Evolutionary conservation across 2,329 filamentous ascomycete species (phyloP), one percentile per base, ranked within the genome.

Genomic region (Fusarium tanahbumbuense): DNA sequence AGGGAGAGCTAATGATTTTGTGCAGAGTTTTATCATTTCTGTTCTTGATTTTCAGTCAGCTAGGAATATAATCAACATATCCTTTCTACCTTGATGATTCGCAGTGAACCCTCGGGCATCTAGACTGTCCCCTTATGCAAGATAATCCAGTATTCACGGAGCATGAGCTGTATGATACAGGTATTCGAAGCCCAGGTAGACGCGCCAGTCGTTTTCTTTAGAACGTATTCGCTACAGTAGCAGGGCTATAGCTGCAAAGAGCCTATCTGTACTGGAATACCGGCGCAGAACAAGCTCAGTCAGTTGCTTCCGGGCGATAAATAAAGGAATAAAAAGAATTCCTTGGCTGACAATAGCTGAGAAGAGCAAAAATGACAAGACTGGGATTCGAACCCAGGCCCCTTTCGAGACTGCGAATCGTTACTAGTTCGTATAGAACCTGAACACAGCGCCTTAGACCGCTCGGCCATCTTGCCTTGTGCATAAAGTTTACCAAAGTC

Each of bases 381-480:
- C 63, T 68, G 67, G 60, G 68, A 71, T 71, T 71, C 68, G 68
- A 71, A 71, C 68, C 60, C 68, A 68, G 56, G 68, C 68, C 68
- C 68, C 64, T 71, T 71, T 65, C 68, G 64, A 71, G 68, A 71
- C 68, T 71, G 69, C 69, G 69, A 71, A 60, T 71, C 64, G 68
- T 71, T 40, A n/a, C 53, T 61, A 61, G 66, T 69, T 58, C 53
- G 6, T 22, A 65, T 66, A 32, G 58, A 71, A 71, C 69, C 69
- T 71, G 69, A 71, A 71, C 69, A 71, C 69, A 71, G 69, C 64
- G 52, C 67, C 64, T 73, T 66, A 72, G 70, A 72, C 68, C 64
- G 64, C 64, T 67, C 64, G 64, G 64, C 64, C 64, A 67, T 67
- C 64, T 67, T 67, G 49, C 64, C 64, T 56, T 67, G 4, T 5